Percentiles rank a stretch among this genome's conserved stretches.
Evolutionary conservation across 345 rosid species (phyloP).

Genomic region (Chamaenerion angustifolium): DNA sequence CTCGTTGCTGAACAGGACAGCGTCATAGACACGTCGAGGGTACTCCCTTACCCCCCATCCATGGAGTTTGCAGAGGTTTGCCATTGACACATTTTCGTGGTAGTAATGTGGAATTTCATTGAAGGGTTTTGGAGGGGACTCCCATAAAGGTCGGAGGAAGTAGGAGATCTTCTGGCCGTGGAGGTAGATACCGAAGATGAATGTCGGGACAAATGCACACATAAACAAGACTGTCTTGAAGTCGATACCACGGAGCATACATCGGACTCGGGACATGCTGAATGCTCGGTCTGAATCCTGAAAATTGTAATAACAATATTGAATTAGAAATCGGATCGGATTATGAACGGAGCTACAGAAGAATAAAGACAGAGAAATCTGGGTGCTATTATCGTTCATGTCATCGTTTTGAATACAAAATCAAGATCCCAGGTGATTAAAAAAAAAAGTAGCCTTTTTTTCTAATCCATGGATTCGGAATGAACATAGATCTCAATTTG

Average conservation of each 20-base stretch:
- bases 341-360: too few relatives aligned
- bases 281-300: conserved; percentile 71
- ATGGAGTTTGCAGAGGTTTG: conserved; percentile 64
- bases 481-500: too few relatives aligned
- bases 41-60: conserved; percentile 80
- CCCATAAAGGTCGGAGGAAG: conserved; percentile 78
- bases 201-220: conserved; percentile 55
- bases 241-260: conserved; percentile 84
- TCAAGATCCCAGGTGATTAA: too few relatives aligned
- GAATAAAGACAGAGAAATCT: background rate
- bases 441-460: too few relatives aligned
- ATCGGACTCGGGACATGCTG: conserved; percentile 78
- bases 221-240: conserved; percentile 57
- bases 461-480: too few relatives aligned
- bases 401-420: too few relatives aligned
- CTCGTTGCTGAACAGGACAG: conserved; percentile 71
- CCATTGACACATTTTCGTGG: conserved; percentile 74
- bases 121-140: conserved; percentile 74
- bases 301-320: conserved; percentile 4
- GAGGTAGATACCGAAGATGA: conserved; percentile 43
- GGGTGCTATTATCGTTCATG: too few relatives aligned
- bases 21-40: conserved; percentile 80
- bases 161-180: conserved; percentile 75
- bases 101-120: conserved; percentile 66
- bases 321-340: background rate